Percentiles rank a stretch among this genome's conserved stretches.
These are phyloP conservation scores for Herpetospermum pedunculosum DNA, from an alignment of 306 rosid genomes.

Conservation along the genomic window DNA sequence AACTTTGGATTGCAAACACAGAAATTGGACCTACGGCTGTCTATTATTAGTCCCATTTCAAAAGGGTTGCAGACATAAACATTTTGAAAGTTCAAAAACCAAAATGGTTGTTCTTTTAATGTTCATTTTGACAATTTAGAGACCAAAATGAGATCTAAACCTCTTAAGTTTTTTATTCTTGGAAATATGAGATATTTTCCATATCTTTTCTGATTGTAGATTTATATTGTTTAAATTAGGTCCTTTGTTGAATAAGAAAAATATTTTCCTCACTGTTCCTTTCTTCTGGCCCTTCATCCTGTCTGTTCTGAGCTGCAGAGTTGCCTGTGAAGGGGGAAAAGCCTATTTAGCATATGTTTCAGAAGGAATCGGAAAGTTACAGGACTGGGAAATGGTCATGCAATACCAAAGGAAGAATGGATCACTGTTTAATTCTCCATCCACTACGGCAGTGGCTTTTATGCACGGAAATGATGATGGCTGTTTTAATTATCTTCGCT, in stretches of 20 bases:
- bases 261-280: background rate
- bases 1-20: too few species aligned
- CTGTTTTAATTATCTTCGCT: constrained; percentile 49
- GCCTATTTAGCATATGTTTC: constrained; percentile 69
- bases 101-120: too few species aligned
- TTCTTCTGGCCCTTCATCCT: background rate
- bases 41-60: too few species aligned
- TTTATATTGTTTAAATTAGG: background rate
- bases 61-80: too few species aligned
- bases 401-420: constrained; percentile 80
- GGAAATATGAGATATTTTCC: background rate
- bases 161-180: background rate
- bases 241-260: background rate
- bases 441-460: constrained; percentile 72
- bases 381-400: constrained; percentile 48
- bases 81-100: too few species aligned
- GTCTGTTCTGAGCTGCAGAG: constrained; percentile 21
- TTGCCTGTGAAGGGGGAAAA: constrained; percentile 49
- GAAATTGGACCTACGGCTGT: too few species aligned
- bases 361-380: constrained; percentile 49
- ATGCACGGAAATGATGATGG: constrained; percentile 37
- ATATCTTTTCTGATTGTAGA: too few species aligned
- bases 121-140: too few species aligned
- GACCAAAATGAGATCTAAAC: background rate
- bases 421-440: constrained; percentile 67